Percentiles rank a stretch among this genome's conserved stretches.
These are phyloP conservation scores for Aschersonia sp. DNA, from an alignment of 2,329 filamentous ascomycete genomes.

Conservation along the genomic window DNA sequence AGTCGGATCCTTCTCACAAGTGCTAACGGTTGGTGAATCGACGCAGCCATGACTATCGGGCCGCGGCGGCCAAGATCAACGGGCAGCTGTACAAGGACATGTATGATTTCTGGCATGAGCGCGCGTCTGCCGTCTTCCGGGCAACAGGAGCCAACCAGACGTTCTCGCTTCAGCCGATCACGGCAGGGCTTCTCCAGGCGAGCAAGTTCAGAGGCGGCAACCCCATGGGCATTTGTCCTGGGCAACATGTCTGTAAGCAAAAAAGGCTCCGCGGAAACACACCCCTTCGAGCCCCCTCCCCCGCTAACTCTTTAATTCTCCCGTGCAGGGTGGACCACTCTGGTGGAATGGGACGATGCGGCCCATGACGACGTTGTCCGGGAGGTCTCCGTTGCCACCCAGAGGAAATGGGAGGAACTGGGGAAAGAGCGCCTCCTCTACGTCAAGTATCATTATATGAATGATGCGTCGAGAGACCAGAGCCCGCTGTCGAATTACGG, in stretches of 20 bases:
- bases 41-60: slow-evolving; percentile 3
- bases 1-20: background rate
- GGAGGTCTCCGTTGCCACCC: slow-evolving; percentile 2
- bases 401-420: background rate
- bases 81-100: background rate
- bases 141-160: slow-evolving; percentile 2
- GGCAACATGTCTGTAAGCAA: slow-evolving; percentile 8
- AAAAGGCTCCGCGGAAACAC: too few species aligned
- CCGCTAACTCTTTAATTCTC: slow-evolving; percentile 4
- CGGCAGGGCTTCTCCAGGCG: slow-evolving; percentile 13
- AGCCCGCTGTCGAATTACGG: slow-evolving; percentile 22
- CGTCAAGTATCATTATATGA: slow-evolving; percentile 22
- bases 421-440: slow-evolving; percentile 13
- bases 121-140: background rate
- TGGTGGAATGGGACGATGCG: slow-evolving; percentile 5
- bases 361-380: slow-evolving; percentile 3
- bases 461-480: slow-evolving; percentile 20
- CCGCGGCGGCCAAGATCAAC: background rate
- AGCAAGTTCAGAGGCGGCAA: slow-evolving; percentile 22
- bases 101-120: slow-evolving; percentile 1
- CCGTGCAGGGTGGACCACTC: slow-evolving; percentile 7
- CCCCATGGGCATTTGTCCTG: slow-evolving; percentile 15
- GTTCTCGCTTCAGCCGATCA: slow-evolving; percentile 1
- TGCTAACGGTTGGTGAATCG: background rate
- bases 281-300: background rate